These are phyloP conservation scores for Kurtzmaniella fragi DNA, from an alignment of 805 yeast species.

Conservation along the genomic window DNA sequence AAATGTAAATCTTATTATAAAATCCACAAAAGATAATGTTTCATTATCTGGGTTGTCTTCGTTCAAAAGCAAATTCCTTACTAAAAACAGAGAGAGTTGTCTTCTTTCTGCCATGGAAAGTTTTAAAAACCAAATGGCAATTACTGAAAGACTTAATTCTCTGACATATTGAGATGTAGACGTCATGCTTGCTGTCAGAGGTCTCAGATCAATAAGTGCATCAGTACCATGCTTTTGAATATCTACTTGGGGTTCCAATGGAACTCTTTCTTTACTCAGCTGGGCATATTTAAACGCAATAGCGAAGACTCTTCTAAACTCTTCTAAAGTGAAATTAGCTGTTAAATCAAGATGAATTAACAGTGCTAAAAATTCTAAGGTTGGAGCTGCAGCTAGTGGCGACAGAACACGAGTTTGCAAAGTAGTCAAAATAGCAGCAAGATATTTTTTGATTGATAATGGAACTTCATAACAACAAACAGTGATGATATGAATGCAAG, in stretches of 20 bases:
- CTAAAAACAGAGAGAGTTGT: conserved; percentile 56
- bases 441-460: conserved; percentile 58
- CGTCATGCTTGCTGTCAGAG: conserved; percentile 47
- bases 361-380: conserved; percentile 67
- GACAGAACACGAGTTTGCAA: conserved; percentile 72
- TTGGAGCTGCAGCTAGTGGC: conserved; percentile 63
- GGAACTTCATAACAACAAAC: conserved; percentile 82
- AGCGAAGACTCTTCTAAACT: conserved; percentile 74
- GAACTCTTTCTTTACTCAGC: conserved; percentile 48
- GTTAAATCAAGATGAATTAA: conserved; percentile 66
- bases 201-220: conserved; percentile 46
- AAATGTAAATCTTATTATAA: conserved; percentile 62
- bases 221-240: conserved; percentile 40
- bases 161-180: conserved; percentile 56
- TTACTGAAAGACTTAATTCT: conserved; percentile 61
- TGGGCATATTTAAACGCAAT: conserved; percentile 78
- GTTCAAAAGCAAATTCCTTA: conserved; percentile 43
- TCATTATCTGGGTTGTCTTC: conserved; percentile 25
- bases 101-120: conserved; percentile 56
- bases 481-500: conserved; percentile 70
- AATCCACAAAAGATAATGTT: conserved; percentile 60
- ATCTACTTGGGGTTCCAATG: conserved; percentile 2
- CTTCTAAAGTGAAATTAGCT: conserved; percentile 70
- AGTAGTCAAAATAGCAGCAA: conserved; percentile 64
- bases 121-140: conserved; percentile 67